phyloP scores from a whole-genome alignment of 2,329 filamentous ascomycete species.

The Colletotrichum musicola region DNA sequence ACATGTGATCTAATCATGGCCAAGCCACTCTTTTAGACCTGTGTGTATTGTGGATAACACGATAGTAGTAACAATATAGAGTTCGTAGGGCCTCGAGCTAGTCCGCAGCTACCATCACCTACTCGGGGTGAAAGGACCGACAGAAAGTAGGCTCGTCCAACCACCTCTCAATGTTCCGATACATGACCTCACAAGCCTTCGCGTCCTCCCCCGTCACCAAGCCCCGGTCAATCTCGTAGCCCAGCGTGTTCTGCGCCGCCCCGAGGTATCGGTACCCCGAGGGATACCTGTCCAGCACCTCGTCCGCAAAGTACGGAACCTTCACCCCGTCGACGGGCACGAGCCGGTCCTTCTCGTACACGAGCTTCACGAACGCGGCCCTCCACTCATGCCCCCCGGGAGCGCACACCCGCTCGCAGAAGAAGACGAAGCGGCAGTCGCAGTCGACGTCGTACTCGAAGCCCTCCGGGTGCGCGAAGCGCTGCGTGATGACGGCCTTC shows the following conservation, averaged over 20 bases:
- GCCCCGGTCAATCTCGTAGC: conserved; percentile 56
- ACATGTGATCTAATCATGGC: too few relatives aligned
- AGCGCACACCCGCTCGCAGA: conserved; percentile 51
- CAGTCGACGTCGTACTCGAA: conserved; percentile 62
- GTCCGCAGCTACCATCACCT: not conserved
- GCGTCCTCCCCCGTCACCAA: conserved; percentile 55
- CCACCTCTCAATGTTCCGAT: conserved; percentile 57
- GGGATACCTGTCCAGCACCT: conserved; percentile 55
- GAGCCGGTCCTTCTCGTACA: conserved; percentile 65
- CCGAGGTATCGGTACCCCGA: conserved; percentile 61
- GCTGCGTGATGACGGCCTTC: conserved; percentile 67
- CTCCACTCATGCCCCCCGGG: conserved; percentile 48
- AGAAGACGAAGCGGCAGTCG: conserved; percentile 64
- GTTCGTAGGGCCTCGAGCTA: not conserved
- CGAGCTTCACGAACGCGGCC: conserved; percentile 60
- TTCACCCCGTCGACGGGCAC: conserved; percentile 57
- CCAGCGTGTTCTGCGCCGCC: conserved; percentile 59
- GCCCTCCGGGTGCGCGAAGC: conserved; percentile 52
- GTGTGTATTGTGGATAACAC: not conserved
- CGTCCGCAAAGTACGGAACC: conserved; percentile 52
- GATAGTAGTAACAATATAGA: not conserved
- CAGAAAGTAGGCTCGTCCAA: conserved; percentile 44
- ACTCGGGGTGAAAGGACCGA: conserved; percentile 16
- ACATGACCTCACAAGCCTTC: conserved; percentile 54
- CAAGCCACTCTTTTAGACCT: too few relatives aligned